Evolutionary conservation across 1,284 basidiomycete species (phyloP).

Genomic region (Cutaneotrichosporon curvatum): DNA sequence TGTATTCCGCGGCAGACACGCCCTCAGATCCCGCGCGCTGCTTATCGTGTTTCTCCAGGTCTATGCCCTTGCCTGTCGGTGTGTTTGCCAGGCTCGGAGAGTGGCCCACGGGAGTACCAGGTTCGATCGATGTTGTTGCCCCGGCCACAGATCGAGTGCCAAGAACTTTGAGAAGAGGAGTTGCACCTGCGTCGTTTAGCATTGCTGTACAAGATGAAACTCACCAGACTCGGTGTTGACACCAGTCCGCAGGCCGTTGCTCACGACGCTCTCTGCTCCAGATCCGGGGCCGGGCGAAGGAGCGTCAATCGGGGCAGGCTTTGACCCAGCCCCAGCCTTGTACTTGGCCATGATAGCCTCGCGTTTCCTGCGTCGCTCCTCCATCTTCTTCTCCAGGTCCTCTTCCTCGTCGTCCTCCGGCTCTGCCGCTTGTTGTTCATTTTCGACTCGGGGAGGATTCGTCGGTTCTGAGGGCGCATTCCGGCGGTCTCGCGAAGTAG

Average conservation of each 20-base stretch:
- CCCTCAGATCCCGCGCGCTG: conserved; percentile 10
- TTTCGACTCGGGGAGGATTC: too few relatives aligned
- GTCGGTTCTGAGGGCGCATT: too few relatives aligned
- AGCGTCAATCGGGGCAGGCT: conserved; percentile 4
- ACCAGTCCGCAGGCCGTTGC: conserved; percentile 31
- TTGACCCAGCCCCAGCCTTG: conserved; percentile 16
- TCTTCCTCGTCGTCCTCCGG: conserved; percentile 54
- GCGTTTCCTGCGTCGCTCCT: conserved; percentile 68
- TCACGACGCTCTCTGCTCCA: conserved; percentile 34
- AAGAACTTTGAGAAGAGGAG: conserved; percentile 28
- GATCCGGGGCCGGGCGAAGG: conserved; percentile 3
- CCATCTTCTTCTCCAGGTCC: conserved; percentile 64
- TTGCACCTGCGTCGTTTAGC: conserved; percentile 24
- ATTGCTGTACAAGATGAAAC: conserved; percentile 1
- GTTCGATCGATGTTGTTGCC: not conserved
- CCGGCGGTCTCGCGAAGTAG: too few relatives aligned
- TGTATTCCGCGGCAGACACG: conserved; percentile 82
- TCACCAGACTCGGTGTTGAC: conserved; percentile 25
- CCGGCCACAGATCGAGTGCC: conserved; percentile 22
- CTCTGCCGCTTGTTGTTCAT: too few relatives aligned
- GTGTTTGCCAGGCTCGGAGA: conserved; percentile 32
- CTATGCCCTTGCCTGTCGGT: conserved; percentile 36
- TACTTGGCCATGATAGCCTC: conserved; percentile 82
- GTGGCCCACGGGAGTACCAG: conserved; percentile 12
- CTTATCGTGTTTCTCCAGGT: conserved; percentile 28